A percentile compares a stretch with the other conserved stretches of the same genome.
Evolutionary conservation across 2,329 filamentous ascomycete genomes (phyloP).

Genomic region (Colletotrichum simmondsii): DNA sequence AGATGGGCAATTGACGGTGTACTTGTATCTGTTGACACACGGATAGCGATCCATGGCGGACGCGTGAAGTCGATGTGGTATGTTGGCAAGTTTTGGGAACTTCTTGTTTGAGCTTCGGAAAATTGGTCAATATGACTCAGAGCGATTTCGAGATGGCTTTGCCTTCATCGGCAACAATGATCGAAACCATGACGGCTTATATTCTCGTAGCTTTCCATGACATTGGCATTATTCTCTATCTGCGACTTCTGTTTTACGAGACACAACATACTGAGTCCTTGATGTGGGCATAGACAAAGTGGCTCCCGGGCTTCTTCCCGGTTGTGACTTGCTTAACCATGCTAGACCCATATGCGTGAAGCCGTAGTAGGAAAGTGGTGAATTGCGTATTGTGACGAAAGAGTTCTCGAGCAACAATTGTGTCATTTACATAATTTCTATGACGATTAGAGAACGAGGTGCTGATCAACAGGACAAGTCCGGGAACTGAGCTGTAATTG

Average conservation of each 20-base stretch:
- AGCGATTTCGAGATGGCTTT: not conserved
- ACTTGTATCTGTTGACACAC: not conserved
- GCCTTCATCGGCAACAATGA: not conserved
- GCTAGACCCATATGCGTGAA: not conserved
- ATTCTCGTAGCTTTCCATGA: not conserved
- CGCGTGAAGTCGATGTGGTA: too few relatives aligned
- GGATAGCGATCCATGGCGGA: not conserved
- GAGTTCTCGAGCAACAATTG: too few relatives aligned
- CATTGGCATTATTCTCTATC: not conserved
- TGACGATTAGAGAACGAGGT: not conserved
- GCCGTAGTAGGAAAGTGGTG: too few relatives aligned
- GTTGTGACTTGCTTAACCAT: not conserved
- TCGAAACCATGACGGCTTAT: not conserved
- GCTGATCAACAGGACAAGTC: not conserved
- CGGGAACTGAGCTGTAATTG: not conserved
- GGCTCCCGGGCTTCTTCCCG: not conserved
- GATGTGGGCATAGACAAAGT: not conserved
- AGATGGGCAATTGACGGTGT: not conserved
- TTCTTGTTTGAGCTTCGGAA: not conserved
- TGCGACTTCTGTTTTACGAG: not conserved
- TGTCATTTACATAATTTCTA: not conserved
- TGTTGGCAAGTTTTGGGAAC: accelerated
- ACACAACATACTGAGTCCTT: not conserved
- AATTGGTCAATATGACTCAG: not conserved
- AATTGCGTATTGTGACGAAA: too few relatives aligned